Base-by-base conservation (phyloP, 805 yeast species). In the Metschnikowia dekortorum region DNA sequence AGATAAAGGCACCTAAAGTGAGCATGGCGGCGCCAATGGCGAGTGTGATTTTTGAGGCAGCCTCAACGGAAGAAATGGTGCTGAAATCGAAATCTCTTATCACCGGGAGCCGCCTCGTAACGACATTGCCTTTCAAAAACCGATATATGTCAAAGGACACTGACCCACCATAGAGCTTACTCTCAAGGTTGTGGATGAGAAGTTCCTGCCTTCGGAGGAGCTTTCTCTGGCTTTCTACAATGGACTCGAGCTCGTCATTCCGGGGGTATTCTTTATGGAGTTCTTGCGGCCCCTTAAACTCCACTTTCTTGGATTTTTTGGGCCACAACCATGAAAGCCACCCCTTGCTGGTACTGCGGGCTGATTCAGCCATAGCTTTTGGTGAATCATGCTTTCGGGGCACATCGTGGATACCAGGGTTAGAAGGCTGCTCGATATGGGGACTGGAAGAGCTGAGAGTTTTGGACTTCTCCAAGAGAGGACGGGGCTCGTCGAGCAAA, bases 161-260 rank as follows among this genome's bases (percentile, higher is more conserved):
- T 11, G 39, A 28, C 11, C 46, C 46, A 10, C 46, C 34, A 29
- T 44, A 44, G 40, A 44, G 46, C 46, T 29, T 35, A 26, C 10
- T 44, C 28, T 44, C 46, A n/a, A 44, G 46, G 28, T 36, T 44
- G 14, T 28, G 46, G 11, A 44, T 44, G 33, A 44, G 39, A 22
- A 29, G 33, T 16, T 44, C 46, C n/a, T 44, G 46, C 28, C 29
- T 44, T 4, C 36, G 32, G 16, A 44, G 26, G 11, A 34, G 39
- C 22, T 44, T 34, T 9, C 13, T 35, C 29, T 44, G 46, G 16
- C 22, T 44, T 9, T 44, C 39, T 4, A 44, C 39, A 16, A 44
- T 22, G 9, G 40, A 14, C 18, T 28, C 10, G 39, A 44, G 39
- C 29, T 36, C 35, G 29, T 14, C 4, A 14, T 44, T 22, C 9